Evolutionary conservation across 2,329 filamentous ascomycete species (phyloP).

Genomic region (Hypomyces rosellus): DNA sequence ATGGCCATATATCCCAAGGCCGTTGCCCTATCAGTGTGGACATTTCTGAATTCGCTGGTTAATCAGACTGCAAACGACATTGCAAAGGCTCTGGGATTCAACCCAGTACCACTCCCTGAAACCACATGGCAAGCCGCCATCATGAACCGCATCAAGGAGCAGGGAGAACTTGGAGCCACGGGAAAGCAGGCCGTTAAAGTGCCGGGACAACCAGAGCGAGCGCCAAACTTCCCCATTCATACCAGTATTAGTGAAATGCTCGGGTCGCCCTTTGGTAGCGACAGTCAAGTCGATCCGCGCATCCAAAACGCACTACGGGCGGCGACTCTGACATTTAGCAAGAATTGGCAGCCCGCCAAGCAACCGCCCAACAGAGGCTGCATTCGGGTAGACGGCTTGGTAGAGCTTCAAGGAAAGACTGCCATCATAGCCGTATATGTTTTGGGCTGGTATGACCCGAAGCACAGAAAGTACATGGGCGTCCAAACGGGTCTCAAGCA

Average conservation of each 20-base stretch:
- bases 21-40: slow-evolving; percentile 44
- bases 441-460: slow-evolving; percentile 49
- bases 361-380: slow-evolving; percentile 44
- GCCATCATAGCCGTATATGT: slow-evolving; percentile 46
- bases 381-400: slow-evolving; percentile 46
- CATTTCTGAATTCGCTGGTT: slow-evolving; percentile 42
- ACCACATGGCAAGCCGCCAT: slow-evolving; percentile 27
- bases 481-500: slow-evolving; percentile 39
- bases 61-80: slow-evolving; percentile 39
- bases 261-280: slow-evolving; percentile 20
- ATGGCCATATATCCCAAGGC: slow-evolving; percentile 50
- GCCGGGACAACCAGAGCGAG: slow-evolving; percentile 19
- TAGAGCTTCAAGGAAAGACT: slow-evolving; percentile 44
- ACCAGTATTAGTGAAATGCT: slow-evolving; percentile 20
- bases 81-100: slow-evolving; percentile 40
- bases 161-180: slow-evolving; percentile 16
- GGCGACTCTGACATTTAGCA: slow-evolving; percentile 29
- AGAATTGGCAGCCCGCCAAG: slow-evolving; percentile 41
- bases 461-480: slow-evolving; percentile 39
- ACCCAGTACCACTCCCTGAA: slow-evolving; percentile 19
- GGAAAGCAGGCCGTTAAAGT: slow-evolving; percentile 19
- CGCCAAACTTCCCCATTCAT: slow-evolving; percentile 19
- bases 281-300: slow-evolving; percentile 30
- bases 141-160: slow-evolving; percentile 23
- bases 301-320: slow-evolving; percentile 27